These are phyloP conservation scores for Verticillium albo-atrum DNA, from an alignment of 2,329 filamentous ascomycete genomes.

Conservation along the genomic window DNA sequence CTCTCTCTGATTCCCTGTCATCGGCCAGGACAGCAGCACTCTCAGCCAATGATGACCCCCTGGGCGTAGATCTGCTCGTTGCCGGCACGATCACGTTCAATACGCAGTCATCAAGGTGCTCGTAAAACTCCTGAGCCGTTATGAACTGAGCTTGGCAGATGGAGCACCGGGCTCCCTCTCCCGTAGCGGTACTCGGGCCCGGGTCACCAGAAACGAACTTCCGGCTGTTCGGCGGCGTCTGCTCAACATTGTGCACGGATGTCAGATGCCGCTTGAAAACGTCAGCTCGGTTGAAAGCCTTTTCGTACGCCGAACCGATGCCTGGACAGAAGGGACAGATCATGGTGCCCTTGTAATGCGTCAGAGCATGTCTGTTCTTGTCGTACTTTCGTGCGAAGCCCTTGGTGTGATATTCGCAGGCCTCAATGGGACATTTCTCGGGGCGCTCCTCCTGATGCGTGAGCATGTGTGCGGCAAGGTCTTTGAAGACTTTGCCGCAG, in stretches of 20 bases:
- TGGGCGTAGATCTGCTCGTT: neutral
- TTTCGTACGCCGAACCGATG: conserved; percentile 80
- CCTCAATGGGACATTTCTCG: conserved; percentile 91
- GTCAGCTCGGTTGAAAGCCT: conserved; percentile 93
- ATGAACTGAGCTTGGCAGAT: conserved; percentile 78
- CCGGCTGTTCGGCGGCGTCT: conserved; percentile 84
- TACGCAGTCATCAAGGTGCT: conserved; percentile 75
- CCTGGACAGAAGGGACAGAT: conserved; percentile 95
- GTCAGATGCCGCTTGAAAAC: conserved; percentile 96
- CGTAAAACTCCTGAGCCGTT: conserved; percentile 93
- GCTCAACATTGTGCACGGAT: conserved; percentile 89
- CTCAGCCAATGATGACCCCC: neutral
- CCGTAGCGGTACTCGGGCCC: conserved; percentile 7
- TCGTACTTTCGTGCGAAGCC: conserved; percentile 97
- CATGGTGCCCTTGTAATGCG: conserved; percentile 98
- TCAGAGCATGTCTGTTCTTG: conserved; percentile 93
- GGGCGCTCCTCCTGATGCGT: conserved; percentile 92
- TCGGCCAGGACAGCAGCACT: neutral
- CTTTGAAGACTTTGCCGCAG: conserved; percentile 57
- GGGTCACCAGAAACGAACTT: conserved; percentile 53
- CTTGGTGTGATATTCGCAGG: conserved; percentile 90
- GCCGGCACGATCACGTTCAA: conserved; percentile 52
- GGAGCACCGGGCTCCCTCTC: conserved; percentile 76
- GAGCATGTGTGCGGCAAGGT: conserved; percentile 83
- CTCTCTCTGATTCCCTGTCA: neutral